These are phyloP conservation scores for Curvularia verruculosa DNA, from an alignment of 2,329 filamentous ascomycete genomes.

Conservation along the genomic window DNA sequence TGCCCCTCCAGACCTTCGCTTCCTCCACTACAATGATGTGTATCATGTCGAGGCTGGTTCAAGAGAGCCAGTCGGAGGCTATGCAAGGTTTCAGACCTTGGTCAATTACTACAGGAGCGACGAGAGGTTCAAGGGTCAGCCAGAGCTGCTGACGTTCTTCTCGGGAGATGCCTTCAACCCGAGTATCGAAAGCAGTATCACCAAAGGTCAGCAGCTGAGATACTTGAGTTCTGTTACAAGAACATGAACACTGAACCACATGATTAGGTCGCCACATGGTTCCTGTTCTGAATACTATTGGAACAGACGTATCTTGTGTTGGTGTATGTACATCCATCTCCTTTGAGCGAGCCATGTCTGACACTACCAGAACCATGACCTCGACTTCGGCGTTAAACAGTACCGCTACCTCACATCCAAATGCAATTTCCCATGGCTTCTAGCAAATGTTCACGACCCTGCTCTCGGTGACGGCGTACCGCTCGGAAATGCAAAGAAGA, in stretches of 20 bases:
- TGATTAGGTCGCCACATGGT: conserved; percentile 78
- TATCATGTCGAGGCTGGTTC: conserved; percentile 83
- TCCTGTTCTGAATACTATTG: conserved; percentile 76
- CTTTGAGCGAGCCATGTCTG: conserved; percentile 9
- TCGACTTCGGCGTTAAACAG: conserved; percentile 87
- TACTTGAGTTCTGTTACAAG: neutral
- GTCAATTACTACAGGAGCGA: conserved; percentile 74
- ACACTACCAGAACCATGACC: conserved; percentile 75
- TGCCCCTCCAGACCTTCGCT: conserved; percentile 71
- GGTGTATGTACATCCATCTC: conserved; percentile 63
- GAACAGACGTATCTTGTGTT: conserved; percentile 80
- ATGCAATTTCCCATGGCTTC: conserved; percentile 86
- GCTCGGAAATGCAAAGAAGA: conserved; percentile 76
- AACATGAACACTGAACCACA: neutral
- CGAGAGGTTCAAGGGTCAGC: conserved; percentile 65
- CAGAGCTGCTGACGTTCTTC: conserved; percentile 77
- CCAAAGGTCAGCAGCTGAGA: conserved; percentile 66
- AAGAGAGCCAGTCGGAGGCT: conserved; percentile 81
- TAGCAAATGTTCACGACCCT: conserved; percentile 87
- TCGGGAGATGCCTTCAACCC: conserved; percentile 94
- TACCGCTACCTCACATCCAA: conserved; percentile 74
- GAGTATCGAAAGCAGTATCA: conserved; percentile 84
- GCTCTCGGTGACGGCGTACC: conserved; percentile 76
- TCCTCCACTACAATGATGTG: conserved; percentile 92
- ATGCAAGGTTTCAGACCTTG: conserved; percentile 79